Conservation (phyloP, 2,329 filamentous ascomycete genomes). For the Aquanectria penicillioides region DNA sequence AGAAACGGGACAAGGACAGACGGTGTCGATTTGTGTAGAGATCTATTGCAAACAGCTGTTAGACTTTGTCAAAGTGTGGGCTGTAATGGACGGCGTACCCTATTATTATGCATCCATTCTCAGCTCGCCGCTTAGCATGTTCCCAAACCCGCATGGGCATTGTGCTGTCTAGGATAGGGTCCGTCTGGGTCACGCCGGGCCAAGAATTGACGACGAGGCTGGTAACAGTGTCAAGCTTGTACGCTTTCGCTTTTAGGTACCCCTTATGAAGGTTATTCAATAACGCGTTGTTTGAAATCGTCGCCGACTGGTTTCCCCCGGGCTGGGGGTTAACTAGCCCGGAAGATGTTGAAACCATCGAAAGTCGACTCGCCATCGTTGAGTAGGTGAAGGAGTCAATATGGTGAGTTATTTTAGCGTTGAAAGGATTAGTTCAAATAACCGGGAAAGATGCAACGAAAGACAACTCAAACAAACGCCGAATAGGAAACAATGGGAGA, state of each 20-base stretch:
- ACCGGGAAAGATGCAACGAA: no score
- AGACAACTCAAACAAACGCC: no score
- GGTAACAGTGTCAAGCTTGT: conserved; percentile 86
- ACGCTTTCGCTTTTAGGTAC: conserved; percentile 83
- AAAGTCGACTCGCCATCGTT: no score
- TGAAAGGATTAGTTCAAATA: no score
- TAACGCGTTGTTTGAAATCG: no score
- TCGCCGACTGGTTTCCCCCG: no score
- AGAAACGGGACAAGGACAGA: conserved; percentile 86
- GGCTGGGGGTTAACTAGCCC: no score
- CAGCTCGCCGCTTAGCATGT: conserved; percentile 91
- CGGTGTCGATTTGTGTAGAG: conserved; percentile 87
- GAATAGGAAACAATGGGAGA: no score
- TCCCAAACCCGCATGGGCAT: conserved; percentile 92
- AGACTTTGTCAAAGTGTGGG: background rate
- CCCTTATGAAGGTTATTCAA: conserved; percentile 90
- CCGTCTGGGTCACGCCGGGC: conserved; percentile 80
- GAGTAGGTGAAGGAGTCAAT: no score
- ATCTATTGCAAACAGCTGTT: conserved; percentile 62
- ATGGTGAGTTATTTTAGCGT: no score
- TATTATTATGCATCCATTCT: conserved; percentile 92
- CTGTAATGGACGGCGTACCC: conserved; percentile 70
- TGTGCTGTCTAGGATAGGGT: conserved; percentile 79
- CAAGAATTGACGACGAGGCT: conserved; percentile 96
- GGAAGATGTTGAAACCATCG: no score